phyloP scores from a whole-genome alignment of 768 basidiomycete species.

The Polyporus arcularius region DNA sequence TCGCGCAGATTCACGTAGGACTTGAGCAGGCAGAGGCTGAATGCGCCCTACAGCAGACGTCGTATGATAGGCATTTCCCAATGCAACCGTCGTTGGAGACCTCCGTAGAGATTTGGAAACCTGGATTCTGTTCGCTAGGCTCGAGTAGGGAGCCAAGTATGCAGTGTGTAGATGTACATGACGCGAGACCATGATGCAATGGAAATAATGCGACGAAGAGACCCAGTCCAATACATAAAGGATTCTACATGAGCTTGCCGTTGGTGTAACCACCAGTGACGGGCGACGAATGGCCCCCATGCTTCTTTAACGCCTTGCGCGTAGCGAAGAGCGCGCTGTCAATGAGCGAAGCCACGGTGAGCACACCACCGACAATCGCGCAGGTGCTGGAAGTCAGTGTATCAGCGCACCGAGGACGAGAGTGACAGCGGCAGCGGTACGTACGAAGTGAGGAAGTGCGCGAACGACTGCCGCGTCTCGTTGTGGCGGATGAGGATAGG shows the following conservation, averaged over 20 bases:
- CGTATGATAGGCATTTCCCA: not conserved
- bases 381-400: conserved; percentile 63
- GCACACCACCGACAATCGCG: conserved; percentile 95
- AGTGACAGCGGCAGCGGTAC: conserved; percentile 33
- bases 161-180: conserved; percentile 11
- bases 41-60: too few relatives aligned
- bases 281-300: conserved; percentile 26
- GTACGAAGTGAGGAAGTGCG: conserved; percentile 97
- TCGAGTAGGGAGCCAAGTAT: not conserved
- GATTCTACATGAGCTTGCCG: conserved; percentile 32
- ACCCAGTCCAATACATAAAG: conserved; percentile 1
- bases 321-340: conserved; percentile 89
- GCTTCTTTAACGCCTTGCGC: conserved; percentile 71
- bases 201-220: not conserved
- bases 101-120: not conserved
- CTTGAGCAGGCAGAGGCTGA: too few relatives aligned
- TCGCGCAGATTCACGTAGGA: too few relatives aligned
- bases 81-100: not conserved
- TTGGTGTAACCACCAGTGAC: conserved; percentile 21
- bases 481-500: conserved; percentile 92
- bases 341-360: conserved; percentile 89
- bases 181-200: conserved; percentile 4
- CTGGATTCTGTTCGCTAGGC: not conserved
- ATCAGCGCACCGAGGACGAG: not conserved
- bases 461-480: conserved; percentile 92